phyloP scores from a whole-genome alignment of 139 green algal species.

The Chlorella vulgaris region DNA sequence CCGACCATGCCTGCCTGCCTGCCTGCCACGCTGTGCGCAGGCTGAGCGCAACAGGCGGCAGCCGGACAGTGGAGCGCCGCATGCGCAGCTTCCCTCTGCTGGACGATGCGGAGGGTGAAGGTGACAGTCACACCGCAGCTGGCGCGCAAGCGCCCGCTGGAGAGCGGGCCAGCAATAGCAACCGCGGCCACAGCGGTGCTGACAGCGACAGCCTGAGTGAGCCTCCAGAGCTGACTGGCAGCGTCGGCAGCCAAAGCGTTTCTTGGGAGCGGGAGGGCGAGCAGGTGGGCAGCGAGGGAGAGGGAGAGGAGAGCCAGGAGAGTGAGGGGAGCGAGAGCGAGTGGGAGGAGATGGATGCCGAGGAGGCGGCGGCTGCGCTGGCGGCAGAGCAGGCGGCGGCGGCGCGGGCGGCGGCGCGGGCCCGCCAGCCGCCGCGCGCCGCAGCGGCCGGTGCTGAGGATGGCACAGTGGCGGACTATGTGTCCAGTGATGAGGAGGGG shows the following conservation, averaged over 20 bases:
- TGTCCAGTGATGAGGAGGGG: background rate
- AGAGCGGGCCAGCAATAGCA: too few species aligned
- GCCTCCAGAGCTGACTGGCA: too few species aligned
- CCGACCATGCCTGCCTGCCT: background rate
- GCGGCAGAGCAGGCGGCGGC: background rate
- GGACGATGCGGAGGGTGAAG: background rate
- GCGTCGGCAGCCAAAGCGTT: too few species aligned
- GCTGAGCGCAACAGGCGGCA: constrained; percentile 9
- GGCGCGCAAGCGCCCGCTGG: background rate
- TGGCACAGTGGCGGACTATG: background rate
- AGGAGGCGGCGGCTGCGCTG: background rate
- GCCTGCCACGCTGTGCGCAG: background rate
- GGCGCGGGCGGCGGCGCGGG: too few species aligned
- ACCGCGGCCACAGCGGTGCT: too few species aligned
- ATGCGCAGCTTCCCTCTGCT: constrained; percentile 17
- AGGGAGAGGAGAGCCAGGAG: background rate
- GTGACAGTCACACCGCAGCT: background rate
- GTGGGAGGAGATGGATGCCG: background rate
- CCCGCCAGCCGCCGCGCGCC: too few species aligned
- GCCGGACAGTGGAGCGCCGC: constrained; percentile 2
- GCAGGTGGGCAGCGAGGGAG: too few species aligned
- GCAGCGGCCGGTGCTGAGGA: background rate
- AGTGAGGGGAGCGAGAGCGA: background rate
- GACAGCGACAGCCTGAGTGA: too few species aligned
- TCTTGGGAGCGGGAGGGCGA: too few species aligned